phyloP scores from a whole-genome alignment of 2,329 filamentous ascomycete species.

The Neofusicoccum kwambonambiense region DNA sequence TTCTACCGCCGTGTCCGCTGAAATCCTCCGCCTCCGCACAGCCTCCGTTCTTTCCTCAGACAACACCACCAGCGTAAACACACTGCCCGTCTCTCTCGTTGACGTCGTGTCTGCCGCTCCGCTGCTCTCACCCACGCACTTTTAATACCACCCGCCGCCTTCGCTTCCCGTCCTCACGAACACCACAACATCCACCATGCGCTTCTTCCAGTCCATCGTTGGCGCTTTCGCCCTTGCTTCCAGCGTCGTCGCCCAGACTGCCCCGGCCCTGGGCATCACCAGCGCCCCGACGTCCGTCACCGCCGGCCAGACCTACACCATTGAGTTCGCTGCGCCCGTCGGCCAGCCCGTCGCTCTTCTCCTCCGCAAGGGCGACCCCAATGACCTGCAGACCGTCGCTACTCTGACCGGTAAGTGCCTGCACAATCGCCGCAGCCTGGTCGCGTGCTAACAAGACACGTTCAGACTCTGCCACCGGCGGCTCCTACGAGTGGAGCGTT shows the following conservation, averaged over 20 bases:
- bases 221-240: slow-evolving; percentile 38
- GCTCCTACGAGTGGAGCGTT: slow-evolving; percentile 54
- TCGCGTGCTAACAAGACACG: slow-evolving; percentile 20
- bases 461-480: slow-evolving; percentile 43
- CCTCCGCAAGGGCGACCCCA: slow-evolving; percentile 53
- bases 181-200: slow-evolving; percentile 43
- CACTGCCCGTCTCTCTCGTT: neutral
- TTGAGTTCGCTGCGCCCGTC: slow-evolving; percentile 50
- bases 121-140: neutral
- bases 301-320: slow-evolving; percentile 49
- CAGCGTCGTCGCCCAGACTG: slow-evolving; percentile 45
- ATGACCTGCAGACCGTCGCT: slow-evolving; percentile 51
- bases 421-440: neutral
- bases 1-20: neutral
- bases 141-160: neutral
- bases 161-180: slow-evolving; percentile 16
- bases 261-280: slow-evolving; percentile 43
- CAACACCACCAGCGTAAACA: slow-evolving; percentile 14
- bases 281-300: slow-evolving; percentile 48
- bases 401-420: slow-evolving; percentile 48
- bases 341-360: slow-evolving; percentile 54
- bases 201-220: slow-evolving; percentile 50
- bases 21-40: neutral
- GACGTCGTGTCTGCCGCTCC: neutral
- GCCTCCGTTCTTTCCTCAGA: neutral